Conservation (phyloP, 2,329 filamentous ascomycete genomes). For the Penicillium sp. region DNA sequence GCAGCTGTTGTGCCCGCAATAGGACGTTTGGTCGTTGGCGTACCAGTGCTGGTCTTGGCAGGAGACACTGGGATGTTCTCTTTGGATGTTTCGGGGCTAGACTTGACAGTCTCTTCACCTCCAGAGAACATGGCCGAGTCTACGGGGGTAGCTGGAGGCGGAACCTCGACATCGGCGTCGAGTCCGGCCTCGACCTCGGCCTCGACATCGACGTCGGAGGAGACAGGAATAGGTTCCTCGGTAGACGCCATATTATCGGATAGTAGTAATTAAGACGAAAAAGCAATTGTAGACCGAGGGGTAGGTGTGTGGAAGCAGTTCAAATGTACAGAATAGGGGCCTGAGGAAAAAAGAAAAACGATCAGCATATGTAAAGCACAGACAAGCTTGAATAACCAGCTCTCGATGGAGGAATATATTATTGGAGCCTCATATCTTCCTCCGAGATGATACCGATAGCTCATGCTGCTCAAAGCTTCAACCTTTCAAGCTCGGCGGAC, state of each 20-base stretch:
- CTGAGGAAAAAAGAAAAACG: not conserved
- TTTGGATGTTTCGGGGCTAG: slow-evolving; percentile 40
- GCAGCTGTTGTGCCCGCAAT: too few relatives aligned
- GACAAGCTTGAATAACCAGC: not conserved
- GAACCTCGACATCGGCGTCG: slow-evolving; percentile 24
- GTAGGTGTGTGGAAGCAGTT: not conserved
- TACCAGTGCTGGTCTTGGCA: slow-evolving; percentile 31
- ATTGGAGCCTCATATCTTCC: not conserved
- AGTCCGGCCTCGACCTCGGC: slow-evolving; percentile 30
- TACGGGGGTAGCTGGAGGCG: slow-evolving; percentile 36
- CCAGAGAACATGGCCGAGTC: slow-evolving; percentile 35
- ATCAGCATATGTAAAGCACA: not conserved
- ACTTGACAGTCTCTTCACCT: slow-evolving; percentile 31
- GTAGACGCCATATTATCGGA: slow-evolving; percentile 33
- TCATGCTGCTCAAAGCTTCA: not conserved
- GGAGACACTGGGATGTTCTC: slow-evolving; percentile 34
- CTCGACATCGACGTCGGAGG: slow-evolving; percentile 28
- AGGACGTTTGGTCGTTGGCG: slow-evolving; percentile 34
- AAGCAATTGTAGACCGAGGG: not conserved
- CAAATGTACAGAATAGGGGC: slow-evolving; percentile 3
- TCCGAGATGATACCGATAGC: not conserved
- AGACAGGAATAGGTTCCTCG: slow-evolving; percentile 32
- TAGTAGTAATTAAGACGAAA: not conserved
- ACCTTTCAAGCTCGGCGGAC: not conserved
- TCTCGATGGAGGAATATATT: not conserved